Conservation (phyloP, 208 protist genomes). For the Angomonas deanei region DNA sequence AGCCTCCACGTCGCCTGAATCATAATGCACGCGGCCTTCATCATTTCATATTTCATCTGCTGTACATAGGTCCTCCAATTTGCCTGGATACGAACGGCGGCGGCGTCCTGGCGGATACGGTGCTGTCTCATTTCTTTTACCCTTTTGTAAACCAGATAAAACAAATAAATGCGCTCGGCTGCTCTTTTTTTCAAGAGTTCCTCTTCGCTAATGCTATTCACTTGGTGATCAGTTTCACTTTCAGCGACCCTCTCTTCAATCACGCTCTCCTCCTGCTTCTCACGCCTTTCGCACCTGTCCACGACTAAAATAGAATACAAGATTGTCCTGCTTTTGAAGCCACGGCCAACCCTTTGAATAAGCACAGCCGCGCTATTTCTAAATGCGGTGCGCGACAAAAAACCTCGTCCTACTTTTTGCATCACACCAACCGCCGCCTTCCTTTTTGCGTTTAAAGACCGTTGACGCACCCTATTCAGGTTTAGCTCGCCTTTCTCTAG, state of each 20-base stretch:
- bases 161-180: neutral
- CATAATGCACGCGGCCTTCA: neutral
- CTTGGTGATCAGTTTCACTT: too few relatives aligned
- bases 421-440: neutral
- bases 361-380: neutral
- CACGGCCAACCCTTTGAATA: too few relatives aligned
- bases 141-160: neutral
- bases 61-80: neutral
- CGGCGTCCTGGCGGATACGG: neutral
- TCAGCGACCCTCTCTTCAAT: neutral
- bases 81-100: neutral
- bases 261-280: neutral
- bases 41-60: neutral
- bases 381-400: neutral
- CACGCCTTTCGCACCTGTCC: too few relatives aligned
- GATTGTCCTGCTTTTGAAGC: too few relatives aligned
- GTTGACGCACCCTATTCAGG: too few relatives aligned
- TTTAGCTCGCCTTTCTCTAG: too few relatives aligned
- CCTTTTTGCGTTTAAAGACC: neutral
- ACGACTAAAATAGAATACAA: too few relatives aligned
- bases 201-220: neutral
- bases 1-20: slow-evolving; percentile 1
- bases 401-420: neutral
- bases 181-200: neutral
- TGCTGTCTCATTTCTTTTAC: neutral